Evolutionary conservation across 2,329 filamentous ascomycete genomes (phyloP).

Genomic region (Emergomyces pasteurianus): DNA sequence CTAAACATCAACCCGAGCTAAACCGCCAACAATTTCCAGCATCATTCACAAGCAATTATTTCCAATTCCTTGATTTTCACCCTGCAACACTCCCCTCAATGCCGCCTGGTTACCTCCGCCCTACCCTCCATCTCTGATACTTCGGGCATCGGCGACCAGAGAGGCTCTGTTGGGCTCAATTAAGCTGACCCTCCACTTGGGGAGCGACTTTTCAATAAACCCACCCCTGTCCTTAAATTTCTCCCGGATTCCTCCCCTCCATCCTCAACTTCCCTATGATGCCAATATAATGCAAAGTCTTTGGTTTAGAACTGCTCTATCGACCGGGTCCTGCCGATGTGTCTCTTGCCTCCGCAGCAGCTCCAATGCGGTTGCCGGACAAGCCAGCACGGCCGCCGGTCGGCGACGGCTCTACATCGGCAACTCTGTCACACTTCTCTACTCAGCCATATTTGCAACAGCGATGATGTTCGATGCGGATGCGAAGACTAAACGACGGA

Average conservation of each 20-base stretch:
- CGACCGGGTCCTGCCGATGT: slow-evolving; percentile 28
- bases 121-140: not conserved
- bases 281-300: slow-evolving; percentile 31
- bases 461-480: slow-evolving; percentile 30
- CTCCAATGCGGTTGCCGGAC: slow-evolving; percentile 24
- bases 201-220: not conserved
- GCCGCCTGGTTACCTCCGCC: not conserved
- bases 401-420: slow-evolving; percentile 28
- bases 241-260: not conserved
- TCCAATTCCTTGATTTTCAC: too few species aligned
- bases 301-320: slow-evolving; percentile 31
- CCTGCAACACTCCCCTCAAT: not conserved
- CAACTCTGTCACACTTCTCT: slow-evolving; percentile 34
- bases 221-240: not conserved
- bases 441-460: slow-evolving; percentile 32
- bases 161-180: not conserved
- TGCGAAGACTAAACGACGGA: slow-evolving; percentile 27
- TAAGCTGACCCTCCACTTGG: not conserved
- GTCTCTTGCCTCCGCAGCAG: slow-evolving; percentile 29
- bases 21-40: not conserved
- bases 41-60: too few species aligned
- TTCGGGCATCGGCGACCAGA: not conserved
- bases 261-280: not conserved
- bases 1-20: not conserved
- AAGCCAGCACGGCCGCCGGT: slow-evolving; percentile 24